Evolutionary conservation across 192 early-diverging fungal species (phyloP).

Genomic region (Coemansia sp.): DNA sequence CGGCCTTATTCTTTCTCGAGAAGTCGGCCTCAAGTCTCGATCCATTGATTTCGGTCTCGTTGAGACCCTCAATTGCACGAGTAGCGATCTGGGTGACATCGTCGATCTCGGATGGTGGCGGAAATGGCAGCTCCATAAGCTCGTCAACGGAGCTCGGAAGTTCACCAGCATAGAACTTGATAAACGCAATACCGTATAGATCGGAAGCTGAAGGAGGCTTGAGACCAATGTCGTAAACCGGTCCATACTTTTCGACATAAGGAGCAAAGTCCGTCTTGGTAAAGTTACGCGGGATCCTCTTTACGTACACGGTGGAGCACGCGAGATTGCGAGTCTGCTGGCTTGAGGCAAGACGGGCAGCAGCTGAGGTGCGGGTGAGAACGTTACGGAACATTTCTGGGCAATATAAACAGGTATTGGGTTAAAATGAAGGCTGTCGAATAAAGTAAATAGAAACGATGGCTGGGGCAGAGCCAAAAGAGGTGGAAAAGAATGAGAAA

Average conservation of each 20-base stretch:
- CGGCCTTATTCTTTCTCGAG: slow-evolving; percentile 25
- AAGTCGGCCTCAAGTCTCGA: slow-evolving; percentile 4
- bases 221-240: slow-evolving; percentile 27
- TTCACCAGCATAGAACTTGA: slow-evolving; percentile 38
- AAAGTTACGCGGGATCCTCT: slow-evolving; percentile 16
- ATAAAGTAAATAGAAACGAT: slow-evolving; percentile 1
- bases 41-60: slow-evolving; percentile 11
- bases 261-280: slow-evolving; percentile 17
- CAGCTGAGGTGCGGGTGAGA: slow-evolving; percentile 27
- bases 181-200: slow-evolving; percentile 23
- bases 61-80: slow-evolving; percentile 18
- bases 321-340: slow-evolving; percentile 42
- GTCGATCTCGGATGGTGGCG: slow-evolving; percentile 18
- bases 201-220: neutral
- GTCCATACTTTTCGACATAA: slow-evolving; percentile 25
- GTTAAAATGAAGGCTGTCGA: neutral
- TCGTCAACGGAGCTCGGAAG: slow-evolving; percentile 37
- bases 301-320: slow-evolving; percentile 27
- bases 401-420: neutral
- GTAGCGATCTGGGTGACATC: slow-evolving; percentile 12
- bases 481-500: neutral
- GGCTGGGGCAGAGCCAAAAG: too few relatives aligned
- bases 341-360: slow-evolving; percentile 5
- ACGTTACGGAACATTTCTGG: slow-evolving; percentile 39
- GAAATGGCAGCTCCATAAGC: slow-evolving; percentile 27